Evolutionary conservation across 306 rosid species (phyloP), one percentile per base, ranked within the genome.

Genomic region (Bauhinia variegata): DNA sequence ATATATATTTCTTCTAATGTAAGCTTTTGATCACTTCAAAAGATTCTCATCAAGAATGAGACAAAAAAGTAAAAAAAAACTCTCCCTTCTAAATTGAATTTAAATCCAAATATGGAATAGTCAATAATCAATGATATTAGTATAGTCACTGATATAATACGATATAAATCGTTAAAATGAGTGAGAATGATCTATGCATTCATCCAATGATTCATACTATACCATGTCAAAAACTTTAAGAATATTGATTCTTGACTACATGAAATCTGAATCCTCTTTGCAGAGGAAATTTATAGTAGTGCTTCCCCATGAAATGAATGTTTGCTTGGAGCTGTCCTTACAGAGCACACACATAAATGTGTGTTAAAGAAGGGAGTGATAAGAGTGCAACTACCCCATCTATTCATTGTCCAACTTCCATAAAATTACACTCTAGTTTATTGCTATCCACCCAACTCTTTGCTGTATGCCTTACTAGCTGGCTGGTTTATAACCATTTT

Each of bases 291-390:
- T 23, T 23, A 23, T 23, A 23, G 28, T 70, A 74, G 80, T 69
- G 78, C 67, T 80, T 85, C 80, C 89, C 84, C 53, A 71, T 71
- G 88, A 82, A 75, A 84, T 90, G 96, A 87, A 90, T 90, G 96
- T 90, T 86, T 90, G 95, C 83, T 75, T 68, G 84, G 65, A 74
- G 72, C 60, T n/a, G n/a, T n/a, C 80, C 75, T 79, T 72, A 50
- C 49, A 71, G 67, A 57, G 28, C 60, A 67, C 54, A 56, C 63
- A 71, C 73, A 79, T 87, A 70, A 81, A 79, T 87, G 87, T 44
- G 42, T 31, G n/a, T 77, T 82, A 78, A 84, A n/a, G n/a, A n/a
- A 80, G 78, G 65, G 55, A 67, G 76, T 72, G 86, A 75, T 78
- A 52, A 75, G 64, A 76, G 63, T 82, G 80, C 88, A 88, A 82